A percentile compares a stretch with the other conserved stretches of the same genome.
Conservation (phyloP, 2,329 filamentous ascomycete genomes). For the Aspergillus phoenicis region DNA sequence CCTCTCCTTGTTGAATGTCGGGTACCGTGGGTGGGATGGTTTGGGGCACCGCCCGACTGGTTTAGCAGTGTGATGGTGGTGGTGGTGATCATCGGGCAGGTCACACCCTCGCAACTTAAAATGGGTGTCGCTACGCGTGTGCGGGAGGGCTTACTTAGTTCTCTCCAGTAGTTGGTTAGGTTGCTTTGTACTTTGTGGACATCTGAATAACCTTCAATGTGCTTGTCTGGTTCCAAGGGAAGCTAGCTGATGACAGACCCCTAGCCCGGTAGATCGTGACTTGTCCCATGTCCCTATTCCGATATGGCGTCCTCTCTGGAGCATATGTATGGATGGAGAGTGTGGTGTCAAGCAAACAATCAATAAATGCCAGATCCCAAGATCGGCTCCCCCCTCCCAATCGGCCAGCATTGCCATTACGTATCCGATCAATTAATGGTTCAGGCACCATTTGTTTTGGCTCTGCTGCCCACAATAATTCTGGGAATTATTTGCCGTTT, state of each 20-base stretch:
- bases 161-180: neutral
- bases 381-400: slow-evolving; percentile 7
- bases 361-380: neutral
- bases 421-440: slow-evolving; percentile 23
- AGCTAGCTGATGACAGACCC: neutral
- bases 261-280: slow-evolving; percentile 1
- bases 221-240: slow-evolving; percentile 2
- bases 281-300: neutral
- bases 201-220: slow-evolving; percentile 7
- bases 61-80: neutral
- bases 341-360: no score
- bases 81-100: neutral
- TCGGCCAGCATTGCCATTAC: slow-evolving; percentile 13
- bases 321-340: no score
- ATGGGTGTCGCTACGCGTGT: neutral
- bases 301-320: no score
- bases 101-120: no score
- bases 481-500: slow-evolving; percentile 4
- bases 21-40: no score
- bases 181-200: neutral
- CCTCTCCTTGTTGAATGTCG: no score
- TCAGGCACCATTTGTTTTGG: slow-evolving; percentile 3
- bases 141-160: neutral
- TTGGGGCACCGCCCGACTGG: neutral
- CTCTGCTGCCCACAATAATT: slow-evolving; percentile 7